Conservation (phyloP, 306 rosid species). For the Vicia sativa region DNA sequence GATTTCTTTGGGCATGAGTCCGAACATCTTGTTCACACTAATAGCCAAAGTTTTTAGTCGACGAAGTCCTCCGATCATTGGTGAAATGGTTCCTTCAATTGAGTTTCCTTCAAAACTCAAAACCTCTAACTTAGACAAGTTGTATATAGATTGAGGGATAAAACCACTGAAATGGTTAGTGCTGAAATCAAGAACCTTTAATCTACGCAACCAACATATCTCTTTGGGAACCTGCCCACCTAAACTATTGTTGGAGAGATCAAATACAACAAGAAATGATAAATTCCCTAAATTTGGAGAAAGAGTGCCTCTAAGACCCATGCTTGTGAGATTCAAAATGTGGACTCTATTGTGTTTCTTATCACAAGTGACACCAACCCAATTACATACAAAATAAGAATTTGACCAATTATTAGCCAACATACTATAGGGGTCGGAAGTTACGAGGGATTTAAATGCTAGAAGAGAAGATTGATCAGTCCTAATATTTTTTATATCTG, state of each 20-base stretch:
- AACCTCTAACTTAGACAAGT: background rate
- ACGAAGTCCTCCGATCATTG: background rate
- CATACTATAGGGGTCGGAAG: constrained; percentile 1
- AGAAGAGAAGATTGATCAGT: constrained; percentile 30
- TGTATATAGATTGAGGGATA: constrained; percentile 16
- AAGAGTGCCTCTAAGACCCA: constrained; percentile 25
- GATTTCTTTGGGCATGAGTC: background rate
- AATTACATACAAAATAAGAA: constrained; percentile 12
- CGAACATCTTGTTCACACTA: background rate
- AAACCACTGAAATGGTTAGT: constrained; percentile 28
- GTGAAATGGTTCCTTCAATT: background rate
- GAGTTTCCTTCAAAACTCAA: too few species aligned
- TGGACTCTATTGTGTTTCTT: constrained; percentile 16
- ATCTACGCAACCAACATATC: background rate
- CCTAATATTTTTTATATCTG: background rate
- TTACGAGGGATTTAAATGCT: constrained; percentile 32
- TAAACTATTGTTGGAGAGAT: constrained; percentile 27
- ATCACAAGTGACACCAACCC: constrained; percentile 42
- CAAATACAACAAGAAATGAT: constrained; percentile 19
- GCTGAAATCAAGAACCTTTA: background rate
- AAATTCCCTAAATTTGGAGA: constrained; percentile 33
- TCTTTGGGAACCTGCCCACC: constrained; percentile 18
- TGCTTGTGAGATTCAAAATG: background rate
- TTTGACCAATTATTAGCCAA: constrained; percentile 41
- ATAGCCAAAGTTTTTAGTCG: background rate